A percentile compares a stretch with the other conserved stretches of the same genome.
Conservation (phyloP, 164 flowering plant genomes). For the Sextonia rubra region DNA sequence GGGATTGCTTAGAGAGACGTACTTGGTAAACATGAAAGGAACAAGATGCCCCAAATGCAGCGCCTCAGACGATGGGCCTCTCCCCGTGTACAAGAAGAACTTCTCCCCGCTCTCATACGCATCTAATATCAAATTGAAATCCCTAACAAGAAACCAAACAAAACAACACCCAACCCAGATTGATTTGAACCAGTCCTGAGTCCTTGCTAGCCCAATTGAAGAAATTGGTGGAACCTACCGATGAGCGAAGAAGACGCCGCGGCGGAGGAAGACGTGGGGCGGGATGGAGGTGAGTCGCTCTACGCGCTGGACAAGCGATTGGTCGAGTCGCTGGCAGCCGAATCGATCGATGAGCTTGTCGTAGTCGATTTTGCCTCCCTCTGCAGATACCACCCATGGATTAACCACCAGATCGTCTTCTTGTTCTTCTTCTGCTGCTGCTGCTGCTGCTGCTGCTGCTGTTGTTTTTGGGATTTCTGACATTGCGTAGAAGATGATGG, state of each 20-base stretch:
- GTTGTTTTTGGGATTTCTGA: no score
- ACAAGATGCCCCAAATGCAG: constrained; percentile 90
- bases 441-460: constrained; percentile 6
- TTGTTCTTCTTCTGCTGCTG: constrained; percentile 18
- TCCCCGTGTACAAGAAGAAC: constrained; percentile 82
- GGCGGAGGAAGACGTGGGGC: constrained; percentile 93
- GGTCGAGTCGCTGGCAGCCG: constrained; percentile 78
- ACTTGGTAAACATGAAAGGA: constrained; percentile 97
- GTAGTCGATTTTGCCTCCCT: constrained; percentile 86
- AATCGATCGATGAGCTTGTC: constrained; percentile 92
- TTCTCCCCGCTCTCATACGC: constrained; percentile 79
- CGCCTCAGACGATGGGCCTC: constrained; percentile 92
- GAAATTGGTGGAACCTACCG: constrained; percentile 22
- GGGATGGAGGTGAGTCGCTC: constrained; percentile 74
- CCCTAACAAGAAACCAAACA: constrained; percentile 28
- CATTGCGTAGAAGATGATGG: neutral
- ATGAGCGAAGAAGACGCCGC: constrained; percentile 94
- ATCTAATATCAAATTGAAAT: constrained; percentile 70
- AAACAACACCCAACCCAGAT: neutral
- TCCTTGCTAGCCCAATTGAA: no score
- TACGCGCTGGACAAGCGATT: constrained; percentile 57
- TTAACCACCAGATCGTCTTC: constrained; percentile 69
- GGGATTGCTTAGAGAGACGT: neutral
- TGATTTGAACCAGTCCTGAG: no score
- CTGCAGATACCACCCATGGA: constrained; percentile 84